These are phyloP conservation scores for Botrytis paeoniae DNA, from an alignment of 2,329 filamentous ascomycete species.

Conservation along the genomic window DNA sequence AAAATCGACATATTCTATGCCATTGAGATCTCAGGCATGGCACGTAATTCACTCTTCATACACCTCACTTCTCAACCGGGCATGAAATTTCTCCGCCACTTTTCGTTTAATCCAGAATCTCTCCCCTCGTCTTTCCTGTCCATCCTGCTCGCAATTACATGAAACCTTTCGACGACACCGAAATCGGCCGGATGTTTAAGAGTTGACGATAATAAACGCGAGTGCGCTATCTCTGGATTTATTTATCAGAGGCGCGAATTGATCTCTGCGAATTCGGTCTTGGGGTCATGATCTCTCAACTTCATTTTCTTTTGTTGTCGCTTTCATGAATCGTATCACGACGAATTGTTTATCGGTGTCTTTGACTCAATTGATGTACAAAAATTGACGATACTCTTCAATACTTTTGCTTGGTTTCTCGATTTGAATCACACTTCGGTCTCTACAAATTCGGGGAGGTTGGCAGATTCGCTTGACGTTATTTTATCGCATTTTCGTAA, in stretches of 20 bases:
- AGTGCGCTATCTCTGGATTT: not conserved
- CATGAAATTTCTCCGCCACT: not conserved
- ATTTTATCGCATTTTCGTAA: accelerated
- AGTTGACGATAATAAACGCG: no score
- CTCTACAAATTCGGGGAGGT: not conserved
- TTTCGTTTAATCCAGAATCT: not conserved
- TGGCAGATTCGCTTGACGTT: not conserved
- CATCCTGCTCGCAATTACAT: not conserved
- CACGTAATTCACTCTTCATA: not conserved
- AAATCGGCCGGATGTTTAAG: not conserved
- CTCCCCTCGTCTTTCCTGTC: not conserved
- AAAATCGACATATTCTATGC: not conserved
- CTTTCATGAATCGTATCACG: not conserved
- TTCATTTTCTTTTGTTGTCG: not conserved
- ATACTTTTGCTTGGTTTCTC: not conserved
- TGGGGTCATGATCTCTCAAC: not conserved
- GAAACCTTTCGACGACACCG: not conserved
- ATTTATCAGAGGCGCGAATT: not conserved
- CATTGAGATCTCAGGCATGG: not conserved
- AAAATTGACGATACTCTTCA: accelerated
- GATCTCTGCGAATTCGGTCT: not conserved
- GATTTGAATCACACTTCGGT: not conserved
- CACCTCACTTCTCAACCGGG: not conserved
- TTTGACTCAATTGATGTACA: not conserved
- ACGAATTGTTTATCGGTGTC: not conserved